Percentiles rank a stretch among this genome's conserved stretches.
Evolutionary conservation across 495 filamentous ascomycete species (phyloP).

Genomic region (Trichoderma gamsii): DNA sequence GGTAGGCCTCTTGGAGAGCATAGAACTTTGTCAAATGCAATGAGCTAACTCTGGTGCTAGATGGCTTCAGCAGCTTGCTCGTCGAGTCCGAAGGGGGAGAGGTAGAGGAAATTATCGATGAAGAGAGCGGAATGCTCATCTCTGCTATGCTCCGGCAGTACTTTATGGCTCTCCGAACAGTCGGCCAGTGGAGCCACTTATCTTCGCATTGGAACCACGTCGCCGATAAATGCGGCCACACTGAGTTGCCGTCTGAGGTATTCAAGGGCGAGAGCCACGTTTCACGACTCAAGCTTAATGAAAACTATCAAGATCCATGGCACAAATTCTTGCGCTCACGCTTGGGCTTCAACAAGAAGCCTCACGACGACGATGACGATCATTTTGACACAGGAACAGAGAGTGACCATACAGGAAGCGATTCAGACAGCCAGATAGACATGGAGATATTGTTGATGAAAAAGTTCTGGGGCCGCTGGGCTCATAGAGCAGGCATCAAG

Average conservation of each 20-base stretch:
- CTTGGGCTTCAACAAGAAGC: constrained; percentile 38
- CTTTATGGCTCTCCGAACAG: constrained; percentile 73
- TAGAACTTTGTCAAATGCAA: background rate
- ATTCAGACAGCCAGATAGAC: constrained; percentile 32
- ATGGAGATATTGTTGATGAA: constrained; percentile 46
- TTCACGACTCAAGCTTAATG: background rate
- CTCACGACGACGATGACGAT: constrained; percentile 31
- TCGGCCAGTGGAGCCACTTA: constrained; percentile 70
- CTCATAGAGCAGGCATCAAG: constrained; percentile 56
- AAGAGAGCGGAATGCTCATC: constrained; percentile 81
- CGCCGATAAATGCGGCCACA: constrained; percentile 38
- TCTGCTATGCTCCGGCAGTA: constrained; percentile 82
- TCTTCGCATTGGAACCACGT: constrained; percentile 57
- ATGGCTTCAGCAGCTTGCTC: constrained; percentile 71
- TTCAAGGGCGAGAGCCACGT: background rate
- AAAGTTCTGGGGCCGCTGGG: constrained; percentile 66
- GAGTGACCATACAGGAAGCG: constrained; percentile 23
- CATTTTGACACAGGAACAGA: constrained; percentile 32
- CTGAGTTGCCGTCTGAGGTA: constrained; percentile 28
- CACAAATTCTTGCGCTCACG: constrained; percentile 33
- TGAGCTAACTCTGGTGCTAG: constrained; percentile 15
- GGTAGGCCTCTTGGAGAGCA: constrained; percentile 22
- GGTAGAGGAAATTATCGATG: constrained; percentile 69
- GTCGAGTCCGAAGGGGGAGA: constrained; percentile 62
- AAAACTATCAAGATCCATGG: background rate